Conservation (phyloP, 352 stramenopile genomes). For the Thalassiosira livingstoniorum region DNA sequence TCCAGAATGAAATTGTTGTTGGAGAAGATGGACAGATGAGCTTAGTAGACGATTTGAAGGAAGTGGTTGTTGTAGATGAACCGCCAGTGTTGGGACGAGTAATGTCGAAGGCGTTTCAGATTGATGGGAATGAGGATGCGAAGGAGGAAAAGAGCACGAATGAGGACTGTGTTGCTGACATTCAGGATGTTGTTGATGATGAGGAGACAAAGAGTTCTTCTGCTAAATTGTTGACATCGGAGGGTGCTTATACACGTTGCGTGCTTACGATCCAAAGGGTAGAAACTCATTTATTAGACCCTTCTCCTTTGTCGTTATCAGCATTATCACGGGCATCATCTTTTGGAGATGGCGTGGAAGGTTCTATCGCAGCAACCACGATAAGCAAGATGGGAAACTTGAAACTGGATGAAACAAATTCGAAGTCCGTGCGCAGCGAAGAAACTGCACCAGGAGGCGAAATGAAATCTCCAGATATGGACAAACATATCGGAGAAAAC, state of each 20-base stretch:
- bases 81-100: conserved; percentile 55
- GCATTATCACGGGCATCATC: conserved; percentile 36
- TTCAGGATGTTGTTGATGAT: conserved; percentile 57
- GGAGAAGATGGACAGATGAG: conserved; percentile 25
- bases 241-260: conserved; percentile 72
- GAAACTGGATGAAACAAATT: conserved; percentile 7
- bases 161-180: conserved; percentile 1
- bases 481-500: conserved; percentile 1
- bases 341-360: conserved; percentile 39
- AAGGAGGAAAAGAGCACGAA: conserved; percentile 41
- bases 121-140: conserved; percentile 62
- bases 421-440: conserved; percentile 3
- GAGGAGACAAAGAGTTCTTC: conserved; percentile 49
- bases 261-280: conserved; percentile 79
- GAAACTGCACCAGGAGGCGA: conserved; percentile 1
- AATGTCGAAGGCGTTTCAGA: conserved; percentile 10
- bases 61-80: conserved; percentile 58
- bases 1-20: conserved; percentile 76
- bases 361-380: conserved; percentile 23
- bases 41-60: conserved; percentile 26
- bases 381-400: conserved; percentile 24
- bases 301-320: conserved; percentile 69
- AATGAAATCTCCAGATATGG: background rate
- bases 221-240: conserved; percentile 53
- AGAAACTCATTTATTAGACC: conserved; percentile 84